Conservation (phyloP, 2,329 filamentous ascomycete species). For the Rutstroemia sp. region DNA sequence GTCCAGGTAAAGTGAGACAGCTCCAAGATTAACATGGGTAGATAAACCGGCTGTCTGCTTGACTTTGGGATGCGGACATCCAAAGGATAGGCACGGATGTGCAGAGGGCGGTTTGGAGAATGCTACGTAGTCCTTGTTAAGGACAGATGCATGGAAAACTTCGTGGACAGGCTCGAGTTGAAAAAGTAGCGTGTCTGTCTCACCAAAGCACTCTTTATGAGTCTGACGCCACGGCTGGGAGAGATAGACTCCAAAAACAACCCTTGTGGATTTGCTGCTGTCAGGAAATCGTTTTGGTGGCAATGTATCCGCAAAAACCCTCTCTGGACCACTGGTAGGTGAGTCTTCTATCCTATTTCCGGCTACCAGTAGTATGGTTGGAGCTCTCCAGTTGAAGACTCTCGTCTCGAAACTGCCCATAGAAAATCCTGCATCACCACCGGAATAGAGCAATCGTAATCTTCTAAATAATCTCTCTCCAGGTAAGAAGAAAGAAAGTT, state of each 20-base stretch:
- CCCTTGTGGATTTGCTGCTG: constrained; percentile 40
- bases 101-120: constrained; percentile 58
- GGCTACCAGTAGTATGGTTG: constrained; percentile 63
- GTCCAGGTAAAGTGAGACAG: constrained; percentile 62
- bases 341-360: constrained; percentile 51
- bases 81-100: constrained; percentile 56
- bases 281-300: constrained; percentile 54
- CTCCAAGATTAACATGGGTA: constrained; percentile 41
- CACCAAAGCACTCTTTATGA: constrained; percentile 61
- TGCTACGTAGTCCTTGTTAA: constrained; percentile 61
- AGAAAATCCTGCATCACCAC: constrained; percentile 64
- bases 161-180: constrained; percentile 67
- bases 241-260: constrained; percentile 63
- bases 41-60: constrained; percentile 32
- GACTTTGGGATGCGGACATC: constrained; percentile 49
- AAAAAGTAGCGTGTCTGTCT: constrained; percentile 56
- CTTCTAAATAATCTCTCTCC: constrained; percentile 57
- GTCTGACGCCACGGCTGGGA: constrained; percentile 63
- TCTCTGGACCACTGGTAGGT: constrained; percentile 44
- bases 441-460: constrained; percentile 62
- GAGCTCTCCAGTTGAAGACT: constrained; percentile 71
- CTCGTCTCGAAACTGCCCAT: constrained; percentile 70
- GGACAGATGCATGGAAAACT: constrained; percentile 56
- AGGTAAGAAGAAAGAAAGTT: constrained; percentile 67
- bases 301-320: constrained; percentile 52